These are phyloP conservation scores for Diospyros lotus DNA, from an alignment of 148 eudicot species.

Conservation along the genomic window DNA sequence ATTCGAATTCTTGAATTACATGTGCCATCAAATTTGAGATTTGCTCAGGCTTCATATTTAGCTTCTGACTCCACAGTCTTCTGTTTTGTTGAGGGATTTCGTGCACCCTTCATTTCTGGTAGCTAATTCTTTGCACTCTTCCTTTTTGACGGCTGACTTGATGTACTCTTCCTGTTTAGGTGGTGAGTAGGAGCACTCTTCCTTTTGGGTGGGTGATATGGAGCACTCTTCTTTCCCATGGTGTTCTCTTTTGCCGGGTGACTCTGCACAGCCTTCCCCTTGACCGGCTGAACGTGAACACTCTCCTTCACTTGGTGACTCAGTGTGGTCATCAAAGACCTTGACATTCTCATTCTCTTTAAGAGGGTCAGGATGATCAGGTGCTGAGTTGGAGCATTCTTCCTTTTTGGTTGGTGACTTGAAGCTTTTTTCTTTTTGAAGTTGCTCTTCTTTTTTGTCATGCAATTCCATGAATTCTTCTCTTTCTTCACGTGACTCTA, in stretches of 20 bases:
- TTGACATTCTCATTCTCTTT: no score
- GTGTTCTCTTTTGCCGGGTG: neutral
- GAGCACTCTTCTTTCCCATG: neutral
- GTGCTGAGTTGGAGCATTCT: neutral
- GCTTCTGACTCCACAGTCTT: neutral
- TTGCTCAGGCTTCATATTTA: neutral
- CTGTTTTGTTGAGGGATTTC: neutral
- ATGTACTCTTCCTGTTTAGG: neutral
- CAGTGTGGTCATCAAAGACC: no score
- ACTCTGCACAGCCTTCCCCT: slow-evolving; percentile 2
- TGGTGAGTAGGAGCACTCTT: neutral
- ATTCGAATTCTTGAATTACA: neutral
- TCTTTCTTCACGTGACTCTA: slow-evolving; percentile 12
- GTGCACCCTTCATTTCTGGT: neutral
- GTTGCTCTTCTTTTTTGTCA: neutral
- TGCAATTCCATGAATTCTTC: neutral
- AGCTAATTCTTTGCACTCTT: neutral
- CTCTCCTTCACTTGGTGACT: no score
- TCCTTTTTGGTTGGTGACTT: no score
- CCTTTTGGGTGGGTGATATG: neutral
- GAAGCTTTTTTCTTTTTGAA: no score
- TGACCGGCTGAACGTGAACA: neutral
- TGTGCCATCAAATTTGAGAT: neutral
- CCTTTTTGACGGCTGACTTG: neutral
- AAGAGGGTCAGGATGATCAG: no score